These are phyloP conservation scores for Plasmopara viticola DNA, from an alignment of 352 stramenopile species.

Conservation along the genomic window DNA sequence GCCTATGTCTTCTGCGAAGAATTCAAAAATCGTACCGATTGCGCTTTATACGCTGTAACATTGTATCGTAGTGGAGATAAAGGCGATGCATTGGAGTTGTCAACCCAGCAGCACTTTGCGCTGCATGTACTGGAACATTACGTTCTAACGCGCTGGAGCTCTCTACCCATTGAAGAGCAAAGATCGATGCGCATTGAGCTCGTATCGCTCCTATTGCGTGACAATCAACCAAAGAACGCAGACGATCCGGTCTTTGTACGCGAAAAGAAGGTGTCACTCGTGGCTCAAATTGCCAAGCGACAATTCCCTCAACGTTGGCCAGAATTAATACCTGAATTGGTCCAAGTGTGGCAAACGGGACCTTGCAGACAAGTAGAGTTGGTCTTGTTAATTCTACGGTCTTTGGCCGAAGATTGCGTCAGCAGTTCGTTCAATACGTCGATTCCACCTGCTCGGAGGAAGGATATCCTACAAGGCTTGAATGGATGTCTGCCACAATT, in stretches of 20 bases:
- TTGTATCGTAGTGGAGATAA: slow-evolving; percentile 51
- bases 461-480: slow-evolving; percentile 73
- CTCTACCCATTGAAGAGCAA: slow-evolving; percentile 38
- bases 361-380: slow-evolving; percentile 48
- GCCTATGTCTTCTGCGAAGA: slow-evolving; percentile 72
- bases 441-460: slow-evolving; percentile 62
- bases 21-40: slow-evolving; percentile 67
- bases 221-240: not conserved
- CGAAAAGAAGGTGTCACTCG: slow-evolving; percentile 72
- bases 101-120: slow-evolving; percentile 69
- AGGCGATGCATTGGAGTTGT: slow-evolving; percentile 29
- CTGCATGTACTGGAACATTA: slow-evolving; percentile 73
- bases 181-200: slow-evolving; percentile 43
- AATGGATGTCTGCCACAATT: slow-evolving; percentile 66
- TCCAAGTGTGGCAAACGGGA: slow-evolving; percentile 55
- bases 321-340: slow-evolving; percentile 52
- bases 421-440: slow-evolving; percentile 75
- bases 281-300: slow-evolving; percentile 68
- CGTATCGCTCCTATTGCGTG: slow-evolving; percentile 45
- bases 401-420: slow-evolving; percentile 72
- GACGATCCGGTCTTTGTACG: slow-evolving; percentile 60
- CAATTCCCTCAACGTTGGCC: slow-evolving; percentile 82
- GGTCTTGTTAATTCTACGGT: slow-evolving; percentile 64
- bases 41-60: slow-evolving; percentile 63
- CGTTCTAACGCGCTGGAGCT: slow-evolving; percentile 52